A percentile compares a stretch with the other conserved stretches of the same genome.
These are phyloP conservation scores for Pyronema omphalodes DNA, from an alignment of 495 filamentous ascomycete genomes.

Conservation along the genomic window DNA sequence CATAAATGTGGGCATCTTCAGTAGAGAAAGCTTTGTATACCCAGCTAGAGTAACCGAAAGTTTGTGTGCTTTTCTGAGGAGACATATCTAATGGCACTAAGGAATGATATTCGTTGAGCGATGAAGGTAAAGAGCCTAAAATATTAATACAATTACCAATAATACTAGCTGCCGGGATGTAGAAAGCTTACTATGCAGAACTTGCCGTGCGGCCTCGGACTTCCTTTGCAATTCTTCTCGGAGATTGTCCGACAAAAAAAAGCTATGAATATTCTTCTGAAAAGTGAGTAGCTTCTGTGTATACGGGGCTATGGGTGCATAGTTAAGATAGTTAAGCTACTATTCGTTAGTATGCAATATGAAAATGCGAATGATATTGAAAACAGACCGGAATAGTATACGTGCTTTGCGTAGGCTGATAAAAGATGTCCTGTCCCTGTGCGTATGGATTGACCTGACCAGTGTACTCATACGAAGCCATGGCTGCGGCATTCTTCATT, in stretches of 20 bases:
- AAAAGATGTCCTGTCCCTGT: slow-evolving; percentile 31
- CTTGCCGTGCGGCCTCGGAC: slow-evolving; percentile 63
- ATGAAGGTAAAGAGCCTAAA: slow-evolving; percentile 33
- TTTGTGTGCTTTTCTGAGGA: slow-evolving; percentile 51
- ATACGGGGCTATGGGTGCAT: slow-evolving; percentile 70
- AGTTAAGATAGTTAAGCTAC: slow-evolving; percentile 71
- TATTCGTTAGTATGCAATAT: slow-evolving; percentile 26
- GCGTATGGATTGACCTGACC: slow-evolving; percentile 38
- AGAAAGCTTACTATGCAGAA: slow-evolving; percentile 49
- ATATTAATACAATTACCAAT: slow-evolving; percentile 2
- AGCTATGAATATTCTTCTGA: slow-evolving; percentile 68
- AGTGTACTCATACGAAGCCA: slow-evolving; percentile 14
- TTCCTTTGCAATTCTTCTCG: slow-evolving; percentile 83
- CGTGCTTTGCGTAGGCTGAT: slow-evolving; percentile 25
- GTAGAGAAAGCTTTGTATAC: slow-evolving; percentile 86
- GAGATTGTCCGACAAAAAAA: slow-evolving; percentile 70
- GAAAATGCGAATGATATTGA: neutral
- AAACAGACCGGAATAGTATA: slow-evolving; percentile 50
- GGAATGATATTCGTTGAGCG: slow-evolving; percentile 74
- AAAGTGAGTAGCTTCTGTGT: slow-evolving; percentile 59
- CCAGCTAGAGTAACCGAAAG: slow-evolving; percentile 78
- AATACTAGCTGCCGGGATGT: neutral
- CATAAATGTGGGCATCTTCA: slow-evolving; percentile 70
- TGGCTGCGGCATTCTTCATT: slow-evolving; percentile 22
- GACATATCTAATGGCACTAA: slow-evolving; percentile 76